Percentiles rank a stretch among this genome's conserved stretches.
Evolutionary conservation across 2,329 filamentous ascomycete species (phyloP).

Genomic region (Sporothrix schenckii): DNA sequence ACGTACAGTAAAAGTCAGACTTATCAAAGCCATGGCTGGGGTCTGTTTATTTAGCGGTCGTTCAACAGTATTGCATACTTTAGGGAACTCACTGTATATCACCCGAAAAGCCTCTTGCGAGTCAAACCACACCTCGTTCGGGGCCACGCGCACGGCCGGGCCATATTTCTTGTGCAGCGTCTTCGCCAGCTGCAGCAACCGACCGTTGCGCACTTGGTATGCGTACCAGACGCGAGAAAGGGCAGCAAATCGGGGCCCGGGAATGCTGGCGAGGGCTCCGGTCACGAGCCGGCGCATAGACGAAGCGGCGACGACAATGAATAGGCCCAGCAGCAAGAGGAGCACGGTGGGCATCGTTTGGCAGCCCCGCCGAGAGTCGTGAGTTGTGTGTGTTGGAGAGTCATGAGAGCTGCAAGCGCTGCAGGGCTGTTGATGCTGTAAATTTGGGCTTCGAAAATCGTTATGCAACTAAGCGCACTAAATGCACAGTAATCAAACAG

Average conservation of each 20-base stretch:
- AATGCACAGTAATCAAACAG: conserved; percentile 11
- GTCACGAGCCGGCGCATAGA: conserved; percentile 47
- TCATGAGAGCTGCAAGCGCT: no score
- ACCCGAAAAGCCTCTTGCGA: conserved; percentile 52
- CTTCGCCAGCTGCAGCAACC: conserved; percentile 48
- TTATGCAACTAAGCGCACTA: conserved; percentile 16
- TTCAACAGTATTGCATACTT: no score
- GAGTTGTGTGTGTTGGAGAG: background rate
- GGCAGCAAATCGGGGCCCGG: conserved; percentile 53
- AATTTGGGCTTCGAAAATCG: background rate
- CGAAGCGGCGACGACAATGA: background rate
- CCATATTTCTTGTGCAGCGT: conserved; percentile 54
- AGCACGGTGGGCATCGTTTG: conserved; percentile 24
- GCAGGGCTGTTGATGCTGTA: background rate
- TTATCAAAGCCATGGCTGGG: conserved; percentile 54
- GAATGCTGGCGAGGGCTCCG: conserved; percentile 51
- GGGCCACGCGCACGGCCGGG: conserved; percentile 56
- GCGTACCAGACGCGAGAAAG: conserved; percentile 55
- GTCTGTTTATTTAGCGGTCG: conserved; percentile 43
- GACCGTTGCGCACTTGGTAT: conserved; percentile 50
- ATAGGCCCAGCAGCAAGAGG: conserved; percentile 1
- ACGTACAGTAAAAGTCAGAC: conserved; percentile 56
- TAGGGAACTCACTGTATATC: conserved; percentile 50
- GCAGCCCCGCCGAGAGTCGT: background rate
- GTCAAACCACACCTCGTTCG: conserved; percentile 58